Conservation (phyloP, 495 filamentous ascomycete genomes). For the Penicillium alfredii region DNA sequence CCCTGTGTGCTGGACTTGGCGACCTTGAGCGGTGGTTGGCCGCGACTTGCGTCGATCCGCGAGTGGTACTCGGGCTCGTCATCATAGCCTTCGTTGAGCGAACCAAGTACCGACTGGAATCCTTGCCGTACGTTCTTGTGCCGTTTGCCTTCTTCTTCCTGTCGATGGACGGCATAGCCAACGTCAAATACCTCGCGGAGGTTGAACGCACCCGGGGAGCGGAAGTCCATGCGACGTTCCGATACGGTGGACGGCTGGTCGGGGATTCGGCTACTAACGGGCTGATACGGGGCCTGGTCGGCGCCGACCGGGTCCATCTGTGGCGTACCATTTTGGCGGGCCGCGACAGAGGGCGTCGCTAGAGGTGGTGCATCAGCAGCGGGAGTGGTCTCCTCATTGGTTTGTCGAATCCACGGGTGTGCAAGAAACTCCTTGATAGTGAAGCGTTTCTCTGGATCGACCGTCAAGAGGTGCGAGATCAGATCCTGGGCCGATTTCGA, state of each 20-base stretch:
- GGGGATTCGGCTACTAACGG: conserved; percentile 42
- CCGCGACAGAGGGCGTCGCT: conserved; percentile 54
- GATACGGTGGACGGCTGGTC: conserved; percentile 48
- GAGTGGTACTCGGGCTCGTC: conserved; percentile 45
- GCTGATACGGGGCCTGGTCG: conserved; percentile 39
- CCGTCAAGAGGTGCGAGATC: conserved; percentile 85
- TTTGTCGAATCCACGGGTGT: conserved; percentile 84
- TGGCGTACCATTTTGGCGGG: conserved; percentile 43
- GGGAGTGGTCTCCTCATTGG: conserved; percentile 68
- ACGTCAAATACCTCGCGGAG: conserved; percentile 97
- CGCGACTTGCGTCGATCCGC: conserved; percentile 27
- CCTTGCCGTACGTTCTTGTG: conserved; percentile 71
- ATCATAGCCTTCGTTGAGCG: conserved; percentile 64
- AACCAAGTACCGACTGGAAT: conserved; percentile 54
- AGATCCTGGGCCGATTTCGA: conserved; percentile 92
- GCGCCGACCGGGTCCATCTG: conserved; percentile 27
- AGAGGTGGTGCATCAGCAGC: conserved; percentile 72
- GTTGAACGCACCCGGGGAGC: conserved; percentile 91
- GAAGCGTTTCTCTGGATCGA: conserved; percentile 87
- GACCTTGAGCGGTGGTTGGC: conserved; percentile 57
- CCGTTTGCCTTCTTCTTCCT: conserved; percentile 93
- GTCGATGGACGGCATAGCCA: conserved; percentile 89
- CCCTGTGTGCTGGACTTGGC: conserved; percentile 54
- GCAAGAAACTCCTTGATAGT: conserved; percentile 81
- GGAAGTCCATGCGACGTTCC: conserved; percentile 78